Evolutionary conservation across 176 grass and related monocot genomes (phyloP).

Genomic region (Poa pratensis): DNA sequence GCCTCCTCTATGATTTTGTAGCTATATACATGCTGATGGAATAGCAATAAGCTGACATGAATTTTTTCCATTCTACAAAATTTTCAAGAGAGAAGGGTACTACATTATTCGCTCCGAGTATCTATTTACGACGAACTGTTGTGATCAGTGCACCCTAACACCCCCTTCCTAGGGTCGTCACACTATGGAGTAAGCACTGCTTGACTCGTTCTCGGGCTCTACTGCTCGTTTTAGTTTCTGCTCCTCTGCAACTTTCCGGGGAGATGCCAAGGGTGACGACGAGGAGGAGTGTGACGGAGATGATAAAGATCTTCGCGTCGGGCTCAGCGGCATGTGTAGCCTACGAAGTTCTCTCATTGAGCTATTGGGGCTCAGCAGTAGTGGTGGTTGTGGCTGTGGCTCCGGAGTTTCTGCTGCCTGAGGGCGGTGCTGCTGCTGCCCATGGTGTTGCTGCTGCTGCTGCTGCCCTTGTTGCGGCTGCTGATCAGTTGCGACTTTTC

Average conservation of each 20-base stretch:
- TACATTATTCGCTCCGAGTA: slow-evolving; percentile 41
- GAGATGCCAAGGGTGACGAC: slow-evolving; percentile 41
- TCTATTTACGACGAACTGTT: slow-evolving; percentile 4
- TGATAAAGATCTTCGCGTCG: slow-evolving; percentile 13
- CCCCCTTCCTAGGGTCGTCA: slow-evolving; percentile 35
- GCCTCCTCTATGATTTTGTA: slow-evolving; percentile 12
- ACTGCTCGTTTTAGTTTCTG: slow-evolving; percentile 38
- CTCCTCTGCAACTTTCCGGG: slow-evolving; percentile 39
- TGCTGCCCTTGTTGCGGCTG: slow-evolving; percentile 50
- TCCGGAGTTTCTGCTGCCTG: slow-evolving; percentile 31
- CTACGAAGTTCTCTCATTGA: slow-evolving; percentile 50
- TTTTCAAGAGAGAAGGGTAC: slow-evolving; percentile 9
- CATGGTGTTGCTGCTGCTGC: slow-evolving; percentile 47
- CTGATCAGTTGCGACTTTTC: slow-evolving; percentile 47
- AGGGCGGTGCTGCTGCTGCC: slow-evolving; percentile 42
- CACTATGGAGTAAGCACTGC: slow-evolving; percentile 55
- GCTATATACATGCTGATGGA: slow-evolving; percentile 37
- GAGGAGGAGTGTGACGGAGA: slow-evolving; percentile 32
- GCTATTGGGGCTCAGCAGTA: slow-evolving; percentile 52
- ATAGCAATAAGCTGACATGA: slow-evolving; percentile 9
- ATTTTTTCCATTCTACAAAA: slow-evolving; percentile 43
- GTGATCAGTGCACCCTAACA: too few species aligned
- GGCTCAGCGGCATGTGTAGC: slow-evolving; percentile 48
- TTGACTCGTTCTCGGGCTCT: slow-evolving; percentile 41
- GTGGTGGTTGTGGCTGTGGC: slow-evolving; percentile 15